Base-by-base conservation (phyloP, 2,329 filamentous ascomycete species). In the Orbilia javanica region DNA sequence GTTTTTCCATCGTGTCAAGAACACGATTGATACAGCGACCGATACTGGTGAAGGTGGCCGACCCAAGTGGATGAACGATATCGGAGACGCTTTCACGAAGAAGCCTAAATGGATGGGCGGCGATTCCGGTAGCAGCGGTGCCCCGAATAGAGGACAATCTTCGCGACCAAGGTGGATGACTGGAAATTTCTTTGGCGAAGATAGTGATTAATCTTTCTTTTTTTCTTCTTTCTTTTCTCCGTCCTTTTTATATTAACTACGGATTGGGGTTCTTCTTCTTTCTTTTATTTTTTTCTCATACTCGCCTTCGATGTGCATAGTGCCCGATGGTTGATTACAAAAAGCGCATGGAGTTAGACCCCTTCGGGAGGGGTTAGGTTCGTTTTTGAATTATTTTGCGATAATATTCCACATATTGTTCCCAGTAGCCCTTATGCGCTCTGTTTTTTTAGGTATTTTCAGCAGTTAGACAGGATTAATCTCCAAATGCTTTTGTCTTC, bases 21-120 rank as follows among this genome's bases (percentile, higher is more conserved):
- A 99, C 82, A 98, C 96, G 0, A 89, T 98, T 65, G 95, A 98
- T 79, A 92, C 90, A 0, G 88, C 93, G 1, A 91, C 94, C 65
- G 74, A 78, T 55, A 50, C 62, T 18, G 67, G 67, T 29, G 74
- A 78, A 15, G 74, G 74, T 4, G 67, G 74, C 3, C 88, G 91
- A 31, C 95, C 96, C 0, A 90, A 90, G 80, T 98, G 94, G 94
- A 86, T 97, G 79, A 88, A 90, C 81, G 91, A 92, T 27, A 86
- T 93, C 29, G 88, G 89, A 0, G 87, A 89, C 73, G 88, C 88
- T 7, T 89, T 94, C 84, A 93, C 91, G 84, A 42, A 39, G 36
- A 89, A 91, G 82, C 93, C 93, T 4, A 91, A 90, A 81, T 96
- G 93, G 93, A 92, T 96, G 89, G 88, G 89, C 18, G 88, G 88